Evolutionary conservation across 2,329 filamentous ascomycete genomes (phyloP), one percentile per base, ranked within the genome.

Genomic region (Peltaster fructicola): DNA sequence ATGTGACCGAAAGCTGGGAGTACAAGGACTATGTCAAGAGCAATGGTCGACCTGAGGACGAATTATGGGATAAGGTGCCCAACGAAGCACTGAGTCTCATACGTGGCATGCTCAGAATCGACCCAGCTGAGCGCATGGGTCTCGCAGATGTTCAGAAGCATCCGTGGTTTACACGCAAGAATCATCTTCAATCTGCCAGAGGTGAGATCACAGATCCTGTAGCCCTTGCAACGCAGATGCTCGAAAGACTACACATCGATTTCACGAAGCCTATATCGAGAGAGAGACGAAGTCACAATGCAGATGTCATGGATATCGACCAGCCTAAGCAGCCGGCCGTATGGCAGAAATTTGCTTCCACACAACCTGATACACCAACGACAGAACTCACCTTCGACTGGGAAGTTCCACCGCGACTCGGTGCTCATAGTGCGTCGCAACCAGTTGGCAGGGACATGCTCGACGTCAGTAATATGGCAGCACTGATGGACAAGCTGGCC

Each of bases 131-230:
- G 35, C 72, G 88, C 20, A 93, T 93, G 56, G 73, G 68, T n/a
- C 74, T 95, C 37, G 67, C 78, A 24, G 73, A 82, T 41, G 74
- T 98, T 36, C 76, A 81, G 31, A 72, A 78, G 35, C 88, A 98
- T 51, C 85, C 84, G 1, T 98, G 88, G 88, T 93, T 81, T 48
- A 93, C 80, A 3, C 68, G 80, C 22, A 63, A 63, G 31, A 98
- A 95, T 49, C 65, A 63, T 15, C 73, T 82, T 40, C 62, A 95
- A 24, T 70, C 72, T 4, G 44, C 65, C 1, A 73, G 82, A 32
- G 85, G 85, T 37, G 69, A 63, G 35, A 64, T 84, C 16, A 66
- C 66, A 7, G 80, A 95, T 41, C 79, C 80, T 1, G 59, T 95
- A 33, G 68, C 71, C 27, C 62, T 98, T 22, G 88, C 88, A n/a